Evolutionary conservation across 2,329 filamentous ascomycete genomes (phyloP).

Genomic region (Camillea tinctor): DNA sequence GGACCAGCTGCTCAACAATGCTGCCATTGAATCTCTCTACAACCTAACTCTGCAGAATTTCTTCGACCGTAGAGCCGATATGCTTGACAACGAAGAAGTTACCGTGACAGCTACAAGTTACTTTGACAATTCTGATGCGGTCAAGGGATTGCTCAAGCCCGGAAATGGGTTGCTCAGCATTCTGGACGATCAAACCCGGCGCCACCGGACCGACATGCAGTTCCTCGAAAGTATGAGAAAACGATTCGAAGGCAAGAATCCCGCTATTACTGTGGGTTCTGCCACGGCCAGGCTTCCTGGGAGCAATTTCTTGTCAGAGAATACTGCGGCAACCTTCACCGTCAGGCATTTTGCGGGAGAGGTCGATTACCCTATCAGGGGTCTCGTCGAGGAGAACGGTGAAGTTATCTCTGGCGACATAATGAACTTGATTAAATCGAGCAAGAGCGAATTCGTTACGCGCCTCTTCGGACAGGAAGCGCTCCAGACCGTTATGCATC

Average conservation of each 20-base stretch:
- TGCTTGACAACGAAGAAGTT: conserved; percentile 93
- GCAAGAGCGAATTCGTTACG: conserved; percentile 83
- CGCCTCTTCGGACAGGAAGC: conserved; percentile 96
- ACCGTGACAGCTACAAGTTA: conserved; percentile 89
- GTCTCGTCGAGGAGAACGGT: conserved; percentile 90
- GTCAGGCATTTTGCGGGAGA: conserved; percentile 96
- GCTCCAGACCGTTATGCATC: conserved; percentile 88
- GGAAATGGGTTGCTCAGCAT: conserved; percentile 93
- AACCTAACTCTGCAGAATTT: conserved; percentile 93
- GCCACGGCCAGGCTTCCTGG: conserved; percentile 76
- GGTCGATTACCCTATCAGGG: conserved; percentile 87
- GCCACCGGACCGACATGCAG: conserved; percentile 84
- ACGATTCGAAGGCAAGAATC: conserved; percentile 92
- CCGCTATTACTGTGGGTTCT: conserved; percentile 77
- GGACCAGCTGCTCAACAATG: conserved; percentile 93
- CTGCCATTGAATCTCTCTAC: conserved; percentile 87
- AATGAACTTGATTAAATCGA: conserved; percentile 87
- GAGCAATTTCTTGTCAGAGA: conserved; percentile 86
- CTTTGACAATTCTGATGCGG: conserved; percentile 95
- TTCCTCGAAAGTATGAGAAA: conserved; percentile 87
- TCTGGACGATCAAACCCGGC: conserved; percentile 90
- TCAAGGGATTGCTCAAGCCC: conserved; percentile 85
- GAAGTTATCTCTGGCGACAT: conserved; percentile 94
- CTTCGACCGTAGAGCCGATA: conserved; percentile 90
- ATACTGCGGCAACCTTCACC: conserved; percentile 77